Percentiles rank a stretch among this genome's conserved stretches.
Evolutionary conservation across 2,329 filamentous ascomycete genomes (phyloP).

Genomic region (Thermomyces lanuginosus): DNA sequence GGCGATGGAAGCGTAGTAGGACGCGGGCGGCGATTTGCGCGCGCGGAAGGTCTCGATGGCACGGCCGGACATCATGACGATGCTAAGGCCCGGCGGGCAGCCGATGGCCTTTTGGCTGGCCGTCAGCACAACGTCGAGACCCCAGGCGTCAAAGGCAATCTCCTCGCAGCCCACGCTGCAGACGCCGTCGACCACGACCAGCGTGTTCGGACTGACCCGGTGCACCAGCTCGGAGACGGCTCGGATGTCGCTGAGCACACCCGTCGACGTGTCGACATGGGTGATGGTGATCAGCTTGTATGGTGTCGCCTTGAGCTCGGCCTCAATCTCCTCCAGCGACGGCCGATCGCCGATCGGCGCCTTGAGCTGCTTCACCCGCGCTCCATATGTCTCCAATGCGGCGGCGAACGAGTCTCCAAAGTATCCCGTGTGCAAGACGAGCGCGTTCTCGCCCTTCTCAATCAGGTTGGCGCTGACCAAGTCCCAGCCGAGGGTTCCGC

Average conservation of each 20-base stretch:
- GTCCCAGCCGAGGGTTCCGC: conserved; percentile 93
- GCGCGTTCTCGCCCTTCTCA: conserved; percentile 74
- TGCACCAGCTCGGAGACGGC: conserved; percentile 67
- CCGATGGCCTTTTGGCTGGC: conserved; percentile 96
- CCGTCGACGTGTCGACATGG: conserved; percentile 93
- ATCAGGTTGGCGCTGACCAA: conserved; percentile 84
- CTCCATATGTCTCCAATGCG: conserved; percentile 82
- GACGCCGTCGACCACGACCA: conserved; percentile 86
- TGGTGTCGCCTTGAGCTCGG: conserved; percentile 71
- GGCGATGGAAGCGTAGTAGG: conserved; percentile 92
- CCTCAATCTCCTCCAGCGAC: conserved; percentile 72
- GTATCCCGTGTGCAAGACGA: conserved; percentile 92
- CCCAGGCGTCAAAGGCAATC: conserved; percentile 90
- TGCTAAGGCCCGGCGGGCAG: conserved; percentile 82
- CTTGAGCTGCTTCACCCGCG: conserved; percentile 75
- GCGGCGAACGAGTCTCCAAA: conserved; percentile 91
- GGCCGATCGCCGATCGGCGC: conserved; percentile 77
- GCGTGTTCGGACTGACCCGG: conserved; percentile 73
- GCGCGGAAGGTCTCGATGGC: conserved; percentile 67
- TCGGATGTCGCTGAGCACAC: conserved; percentile 83
- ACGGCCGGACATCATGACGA: conserved; percentile 80
- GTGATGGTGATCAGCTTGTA: conserved; percentile 94
- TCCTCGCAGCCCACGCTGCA: conserved; percentile 95
- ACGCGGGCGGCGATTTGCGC: conserved; percentile 63
- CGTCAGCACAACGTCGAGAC: conserved; percentile 79